Evolutionary conservation across 495 filamentous ascomycete species (phyloP).

Genomic region (Friedmanniomyces endolithicus): DNA sequence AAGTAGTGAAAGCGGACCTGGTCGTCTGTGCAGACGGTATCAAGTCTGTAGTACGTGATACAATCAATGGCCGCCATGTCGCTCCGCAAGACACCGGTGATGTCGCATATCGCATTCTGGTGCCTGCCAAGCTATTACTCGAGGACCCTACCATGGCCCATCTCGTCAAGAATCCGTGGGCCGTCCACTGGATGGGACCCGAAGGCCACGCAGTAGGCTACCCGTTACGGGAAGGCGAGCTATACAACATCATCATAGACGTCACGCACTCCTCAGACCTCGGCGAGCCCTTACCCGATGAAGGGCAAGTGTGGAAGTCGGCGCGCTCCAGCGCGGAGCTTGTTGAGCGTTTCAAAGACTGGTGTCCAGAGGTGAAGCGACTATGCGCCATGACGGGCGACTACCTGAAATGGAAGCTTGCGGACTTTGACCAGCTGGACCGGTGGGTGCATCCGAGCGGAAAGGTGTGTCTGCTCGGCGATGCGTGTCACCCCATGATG

Average conservation of each 20-base stretch:
- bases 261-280: conserved; percentile 12
- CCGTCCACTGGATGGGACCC: conserved; percentile 17
- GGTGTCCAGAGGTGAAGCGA: conserved; percentile 14
- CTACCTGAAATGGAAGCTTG: conserved; percentile 19
- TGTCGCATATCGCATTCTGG: conserved; percentile 19
- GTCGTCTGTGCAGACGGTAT: conserved; percentile 20
- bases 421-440: conserved; percentile 17
- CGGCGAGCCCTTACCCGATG: conserved; percentile 9
- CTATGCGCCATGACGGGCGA: conserved; percentile 17
- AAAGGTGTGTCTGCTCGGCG: conserved; percentile 19
- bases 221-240: conserved; percentile 15
- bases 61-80: conserved; percentile 8
- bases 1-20: conserved; percentile 6
- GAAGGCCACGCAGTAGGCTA: conserved; percentile 19
- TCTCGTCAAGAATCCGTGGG: conserved; percentile 11
- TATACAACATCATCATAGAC: conserved; percentile 20
- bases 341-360: conserved; percentile 14
- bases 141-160: conserved; percentile 10
- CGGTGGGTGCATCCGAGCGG: conserved; percentile 15
- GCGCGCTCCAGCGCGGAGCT: conserved; percentile 15
- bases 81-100: conserved; percentile 17
- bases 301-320: conserved; percentile 16
- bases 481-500: conserved; percentile 22
- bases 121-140: conserved; percentile 7
- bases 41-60: conserved; percentile 9